Percentiles rank a stretch among this genome's conserved stretches.
Evolutionary conservation across 139 green algal species (phyloP).

Genomic region (Micractinium conductrix): DNA sequence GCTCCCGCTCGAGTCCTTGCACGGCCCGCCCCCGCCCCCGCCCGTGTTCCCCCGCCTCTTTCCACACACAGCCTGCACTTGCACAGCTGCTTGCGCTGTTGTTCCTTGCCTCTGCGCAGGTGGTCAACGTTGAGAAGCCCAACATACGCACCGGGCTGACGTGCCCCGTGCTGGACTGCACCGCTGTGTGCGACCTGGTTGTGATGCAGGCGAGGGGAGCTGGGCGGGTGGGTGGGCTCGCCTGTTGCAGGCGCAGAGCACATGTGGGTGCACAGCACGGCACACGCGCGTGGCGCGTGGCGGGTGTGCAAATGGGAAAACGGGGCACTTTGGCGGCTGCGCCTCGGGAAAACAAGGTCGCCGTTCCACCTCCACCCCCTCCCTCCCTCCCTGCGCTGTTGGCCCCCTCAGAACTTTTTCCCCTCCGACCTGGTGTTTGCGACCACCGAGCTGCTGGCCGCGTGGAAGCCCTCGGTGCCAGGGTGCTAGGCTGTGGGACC

Average conservation of each 20-base stretch:
- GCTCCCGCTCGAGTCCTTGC: too few species aligned
- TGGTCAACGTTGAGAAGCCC: constrained; percentile 89
- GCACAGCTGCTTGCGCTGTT: too few species aligned
- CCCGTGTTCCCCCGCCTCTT: constrained; percentile 32
- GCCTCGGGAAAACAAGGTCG: too few species aligned
- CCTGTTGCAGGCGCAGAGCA: background rate
- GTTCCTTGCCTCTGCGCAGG: too few species aligned
- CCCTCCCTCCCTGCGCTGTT: background rate
- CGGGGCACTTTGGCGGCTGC: too few species aligned
- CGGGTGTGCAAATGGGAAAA: too few species aligned
- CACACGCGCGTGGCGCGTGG: too few species aligned
- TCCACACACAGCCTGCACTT: too few species aligned
- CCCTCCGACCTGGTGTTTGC: constrained; percentile 9
- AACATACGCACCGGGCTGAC: constrained; percentile 82
- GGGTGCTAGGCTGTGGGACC: background rate
- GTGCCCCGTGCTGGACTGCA: constrained; percentile 3
- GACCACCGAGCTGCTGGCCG: constrained; percentile 1
- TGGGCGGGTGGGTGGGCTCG: background rate
- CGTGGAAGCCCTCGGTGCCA: background rate
- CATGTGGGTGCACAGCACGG: background rate
- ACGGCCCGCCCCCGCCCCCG: background rate
- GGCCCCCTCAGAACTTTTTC: constrained; percentile 9
- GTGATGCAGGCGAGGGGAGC: background rate
- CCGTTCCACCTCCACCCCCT: background rate
- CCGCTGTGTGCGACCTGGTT: constrained; percentile 20